Percentiles rank a stretch among this genome's conserved stretches.
Evolutionary conservation across 441 rosid genomes (phyloP).

Genomic region (Raphanus hybrid): DNA sequence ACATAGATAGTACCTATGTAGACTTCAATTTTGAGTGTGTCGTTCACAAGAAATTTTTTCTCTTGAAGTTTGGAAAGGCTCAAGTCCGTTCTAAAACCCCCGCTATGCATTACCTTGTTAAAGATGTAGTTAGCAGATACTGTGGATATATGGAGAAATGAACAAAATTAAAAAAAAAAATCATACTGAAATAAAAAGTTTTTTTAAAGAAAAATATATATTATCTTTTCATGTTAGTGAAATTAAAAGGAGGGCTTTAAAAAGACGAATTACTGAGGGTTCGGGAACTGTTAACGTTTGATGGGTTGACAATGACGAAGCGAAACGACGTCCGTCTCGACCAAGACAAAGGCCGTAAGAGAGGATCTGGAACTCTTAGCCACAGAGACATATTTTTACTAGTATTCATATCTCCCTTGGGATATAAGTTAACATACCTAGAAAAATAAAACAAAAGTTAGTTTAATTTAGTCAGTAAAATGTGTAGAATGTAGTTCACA

Average conservation of each 20-base stretch:
- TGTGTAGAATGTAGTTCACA: not conserved
- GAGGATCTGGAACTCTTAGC: not conserved
- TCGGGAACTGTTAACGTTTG: not conserved
- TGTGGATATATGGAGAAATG: not conserved
- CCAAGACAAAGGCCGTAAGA: not conserved
- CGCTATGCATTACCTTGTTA: not conserved
- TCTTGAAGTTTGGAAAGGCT: constrained; percentile 9
- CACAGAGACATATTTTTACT: not conserved
- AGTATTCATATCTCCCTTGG: not conserved
- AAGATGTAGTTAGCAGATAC: not conserved
- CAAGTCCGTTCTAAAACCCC: not conserved
- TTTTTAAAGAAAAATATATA: not conserved
- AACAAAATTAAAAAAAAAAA: not conserved
- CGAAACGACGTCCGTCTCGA: not conserved
- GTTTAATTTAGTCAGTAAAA: not conserved
- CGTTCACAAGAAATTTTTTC: constrained; percentile 1
- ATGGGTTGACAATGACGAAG: constrained; percentile 2
- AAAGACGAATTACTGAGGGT: not conserved
- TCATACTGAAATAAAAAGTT: not conserved
- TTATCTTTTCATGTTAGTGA: not conserved
- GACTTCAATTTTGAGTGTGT: constrained; percentile 11
- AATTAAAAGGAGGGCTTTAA: not conserved
- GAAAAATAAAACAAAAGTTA: not conserved
- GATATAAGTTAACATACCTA: not conserved
- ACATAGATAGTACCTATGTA: not conserved